These are phyloP conservation scores for Entomortierella beljakovae DNA, from an alignment of 192 early-diverging fungal genomes.

Conservation along the genomic window DNA sequence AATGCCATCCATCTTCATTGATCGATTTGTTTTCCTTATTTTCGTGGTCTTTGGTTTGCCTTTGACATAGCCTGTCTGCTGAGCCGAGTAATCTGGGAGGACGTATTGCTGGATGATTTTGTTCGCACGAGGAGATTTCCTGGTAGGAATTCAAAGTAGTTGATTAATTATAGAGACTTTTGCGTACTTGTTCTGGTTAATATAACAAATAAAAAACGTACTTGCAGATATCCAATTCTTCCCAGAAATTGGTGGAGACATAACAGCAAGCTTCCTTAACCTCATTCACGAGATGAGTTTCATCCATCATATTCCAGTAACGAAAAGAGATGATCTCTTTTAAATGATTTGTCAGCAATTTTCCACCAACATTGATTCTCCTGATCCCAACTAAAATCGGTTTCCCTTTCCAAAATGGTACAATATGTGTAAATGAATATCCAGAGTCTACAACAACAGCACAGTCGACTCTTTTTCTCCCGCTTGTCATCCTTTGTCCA, in stretches of 20 bases:
- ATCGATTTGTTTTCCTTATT: neutral
- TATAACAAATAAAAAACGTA: no score
- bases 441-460: conserved; percentile 82
- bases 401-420: conserved; percentile 71
- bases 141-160: conserved; percentile 19
- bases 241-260: conserved; percentile 74
- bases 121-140: conserved; percentile 59
- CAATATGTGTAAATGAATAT: conserved; percentile 83
- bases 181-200: no score
- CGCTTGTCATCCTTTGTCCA: conserved; percentile 40
- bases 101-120: conserved; percentile 73
- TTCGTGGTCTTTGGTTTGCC: conserved; percentile 30
- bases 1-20: conserved; percentile 4
- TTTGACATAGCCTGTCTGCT: conserved; percentile 67
- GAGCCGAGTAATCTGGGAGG: conserved; percentile 69
- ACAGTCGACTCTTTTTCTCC: conserved; percentile 65
- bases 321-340: conserved; percentile 95
- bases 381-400: conserved; percentile 68
- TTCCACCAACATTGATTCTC: conserved; percentile 87
- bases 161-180: no score
- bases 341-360: conserved; percentile 86
- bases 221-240: conserved; percentile 75
- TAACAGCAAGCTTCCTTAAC: conserved; percentile 89
- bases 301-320: conserved; percentile 96
- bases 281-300: conserved; percentile 85